Base-by-base conservation (phyloP, 78 protist species). In the Emiliania huxleyi region DNA sequence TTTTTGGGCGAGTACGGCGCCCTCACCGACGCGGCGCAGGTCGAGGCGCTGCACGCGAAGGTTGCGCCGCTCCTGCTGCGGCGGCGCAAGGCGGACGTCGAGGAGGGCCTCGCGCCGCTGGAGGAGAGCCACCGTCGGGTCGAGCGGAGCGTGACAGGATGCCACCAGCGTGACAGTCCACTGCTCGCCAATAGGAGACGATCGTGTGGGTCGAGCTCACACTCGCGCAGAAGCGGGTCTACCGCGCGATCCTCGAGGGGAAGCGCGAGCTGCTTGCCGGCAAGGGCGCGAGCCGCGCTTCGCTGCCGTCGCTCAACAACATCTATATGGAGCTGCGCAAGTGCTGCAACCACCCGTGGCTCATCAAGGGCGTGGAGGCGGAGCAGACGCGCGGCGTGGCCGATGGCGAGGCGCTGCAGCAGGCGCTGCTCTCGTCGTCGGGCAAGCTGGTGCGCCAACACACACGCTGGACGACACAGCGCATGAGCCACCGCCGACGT, bases 31-130 rank as follows among this genome's bases (percentile, higher is more conserved):
- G 85, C 85, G 12, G 90, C 73, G 38, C 94, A 91, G 43, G 92
- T 0, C 2, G 15, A 22, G 15, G 93, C 43, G 23, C 95, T 98
- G 73, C 97, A 96, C 69, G 40, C 19, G 3, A 94, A 73, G 40
- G 73, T 98, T 29, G 52, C 92, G 81, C 98, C 99, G 33, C 94
- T 92, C 94, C 43, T 98, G 40, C 88, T 98, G 35, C 93, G 98
- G 3, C 91, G 99, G 29, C 69, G 93, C 91, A 98, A 98, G 71
- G 94, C 89, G 43, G 98, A 98, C n/a, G 99, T 98, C 18, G 97
- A 97, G 29, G 48, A 46, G 22, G 46, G 46, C n/a, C 0, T 75
- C 85, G 40, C 33, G 46, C 85, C 85, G 26, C 37, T 75, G 69
- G 92, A 90, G 45, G 99, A 97, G 91, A 73, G n/a, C n/a, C n/a